A percentile compares a stretch with the other conserved stretches of the same genome.
Evolutionary conservation across 768 basidiomycete genomes (phyloP).

Genomic region (Podaxis mareebaensis): DNA sequence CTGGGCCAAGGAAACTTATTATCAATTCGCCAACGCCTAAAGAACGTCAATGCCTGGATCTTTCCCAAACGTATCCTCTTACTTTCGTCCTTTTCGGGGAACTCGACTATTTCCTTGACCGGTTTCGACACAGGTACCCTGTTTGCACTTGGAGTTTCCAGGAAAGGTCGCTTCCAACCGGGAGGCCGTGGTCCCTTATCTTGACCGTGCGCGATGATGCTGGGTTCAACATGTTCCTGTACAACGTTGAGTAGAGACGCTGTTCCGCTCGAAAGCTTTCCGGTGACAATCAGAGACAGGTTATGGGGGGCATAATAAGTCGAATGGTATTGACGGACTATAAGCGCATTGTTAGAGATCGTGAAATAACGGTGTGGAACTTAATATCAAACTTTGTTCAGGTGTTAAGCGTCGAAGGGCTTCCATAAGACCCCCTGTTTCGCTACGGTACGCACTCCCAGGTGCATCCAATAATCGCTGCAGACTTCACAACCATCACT

Average conservation of each 20-base stretch:
- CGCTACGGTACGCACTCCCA: constrained; percentile 89
- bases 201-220: constrained; percentile 73
- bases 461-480: constrained; percentile 81
- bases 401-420: constrained; percentile 82
- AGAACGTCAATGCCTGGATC: neutral
- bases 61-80: constrained; percentile 18
- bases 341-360: constrained; percentile 6
- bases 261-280: constrained; percentile 80
- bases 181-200: constrained; percentile 66
- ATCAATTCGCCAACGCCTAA: constrained; percentile 77
- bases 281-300: constrained; percentile 83
- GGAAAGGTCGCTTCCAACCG: constrained; percentile 92
- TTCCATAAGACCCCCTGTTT: constrained; percentile 96
- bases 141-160: constrained; percentile 81
- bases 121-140: constrained; percentile 52
- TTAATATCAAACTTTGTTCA: constrained; percentile 70
- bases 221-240: constrained; percentile 82
- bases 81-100: constrained; percentile 96
- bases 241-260: constrained; percentile 77
- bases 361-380: neutral
- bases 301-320: constrained; percentile 96
- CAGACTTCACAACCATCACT: constrained; percentile 42
- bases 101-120: constrained; percentile 72
- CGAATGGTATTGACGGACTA: constrained; percentile 88
- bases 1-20: constrained; percentile 79